Conservation (phyloP, 1,284 basidiomycete species). For the Sporisorium iseilematis-ciliati region DNA sequence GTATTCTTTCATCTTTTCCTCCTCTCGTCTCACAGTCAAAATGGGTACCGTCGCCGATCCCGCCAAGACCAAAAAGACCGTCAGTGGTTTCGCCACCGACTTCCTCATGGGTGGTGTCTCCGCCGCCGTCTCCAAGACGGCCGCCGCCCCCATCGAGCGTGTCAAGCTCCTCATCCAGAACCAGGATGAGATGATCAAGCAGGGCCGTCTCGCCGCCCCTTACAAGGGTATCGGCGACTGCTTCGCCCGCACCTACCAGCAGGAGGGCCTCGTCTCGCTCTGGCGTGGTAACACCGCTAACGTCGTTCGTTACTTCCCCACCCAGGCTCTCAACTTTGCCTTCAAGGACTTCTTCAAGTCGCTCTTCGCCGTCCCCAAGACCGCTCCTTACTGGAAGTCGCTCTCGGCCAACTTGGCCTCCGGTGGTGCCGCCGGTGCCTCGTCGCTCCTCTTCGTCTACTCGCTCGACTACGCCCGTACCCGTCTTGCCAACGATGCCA, state of each 20-base stretch:
- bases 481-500: conserved; percentile 70
- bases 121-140: conserved; percentile 70
- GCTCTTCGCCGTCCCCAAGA: conserved; percentile 68
- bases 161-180: conserved; percentile 71
- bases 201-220: conserved; percentile 68
- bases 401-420: conserved; percentile 69
- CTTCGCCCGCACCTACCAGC: conserved; percentile 69
- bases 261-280: conserved; percentile 69
- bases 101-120: conserved; percentile 70
- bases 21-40: conserved; percentile 35
- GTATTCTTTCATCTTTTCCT: conserved; percentile 7
- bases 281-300: conserved; percentile 71
- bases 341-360: conserved; percentile 71
- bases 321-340: conserved; percentile 69
- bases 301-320: conserved; percentile 70
- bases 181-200: conserved; percentile 71
- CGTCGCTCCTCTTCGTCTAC: conserved; percentile 70
- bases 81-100: conserved; percentile 65
- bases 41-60: conserved; percentile 63
- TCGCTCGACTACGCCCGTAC: conserved; percentile 71
- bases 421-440: conserved; percentile 70
- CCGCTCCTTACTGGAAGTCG: conserved; percentile 69
- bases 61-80: conserved; percentile 61
- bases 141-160: conserved; percentile 70
- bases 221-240: conserved; percentile 71